Conservation (phyloP, 371 early-diverging fungal genomes). For the Dipsacomyces acuminosporus region DNA sequence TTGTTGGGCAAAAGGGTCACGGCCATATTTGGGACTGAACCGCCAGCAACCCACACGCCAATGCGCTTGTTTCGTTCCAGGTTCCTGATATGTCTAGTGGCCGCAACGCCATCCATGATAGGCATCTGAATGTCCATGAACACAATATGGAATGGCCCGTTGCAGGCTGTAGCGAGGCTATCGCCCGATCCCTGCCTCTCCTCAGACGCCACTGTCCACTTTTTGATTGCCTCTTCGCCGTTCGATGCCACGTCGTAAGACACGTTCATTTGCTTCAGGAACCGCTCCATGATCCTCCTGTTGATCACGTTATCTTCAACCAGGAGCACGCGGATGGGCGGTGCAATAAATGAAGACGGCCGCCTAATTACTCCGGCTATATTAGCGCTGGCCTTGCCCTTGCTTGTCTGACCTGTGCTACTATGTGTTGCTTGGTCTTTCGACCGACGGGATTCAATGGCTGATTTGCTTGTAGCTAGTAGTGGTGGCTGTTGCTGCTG, state of each 20-base stretch:
- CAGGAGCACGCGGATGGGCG: constrained; percentile 54
- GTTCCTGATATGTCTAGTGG: constrained; percentile 66
- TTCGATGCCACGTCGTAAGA: constrained; percentile 64
- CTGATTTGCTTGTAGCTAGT: not conserved
- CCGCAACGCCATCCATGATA: constrained; percentile 71
- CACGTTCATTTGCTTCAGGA: constrained; percentile 64
- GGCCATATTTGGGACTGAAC: constrained; percentile 36
- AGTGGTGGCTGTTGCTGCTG: no score
- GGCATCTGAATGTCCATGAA: constrained; percentile 79
- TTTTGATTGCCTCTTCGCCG: constrained; percentile 63
- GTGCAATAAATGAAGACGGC: constrained; percentile 2
- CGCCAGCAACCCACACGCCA: constrained; percentile 32
- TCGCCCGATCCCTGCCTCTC: constrained; percentile 47
- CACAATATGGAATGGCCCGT: constrained; percentile 60
- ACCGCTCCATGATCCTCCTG: constrained; percentile 67
- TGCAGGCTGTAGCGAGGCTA: not conserved
- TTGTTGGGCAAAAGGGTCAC: constrained; percentile 1
- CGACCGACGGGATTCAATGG: not conserved
- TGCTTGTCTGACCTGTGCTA: not conserved
- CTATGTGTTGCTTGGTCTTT: not conserved
- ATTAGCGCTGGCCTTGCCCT: not conserved
- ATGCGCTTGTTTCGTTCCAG: constrained; percentile 48
- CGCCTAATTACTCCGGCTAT: no score
- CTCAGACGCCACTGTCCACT: constrained; percentile 39
- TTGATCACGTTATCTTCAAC: constrained; percentile 83